Percentiles rank a stretch among this genome's conserved stretches.
Conservation (phyloP, 2,329 filamentous ascomycete species). For the Dothiorella sarmentorum region DNA sequence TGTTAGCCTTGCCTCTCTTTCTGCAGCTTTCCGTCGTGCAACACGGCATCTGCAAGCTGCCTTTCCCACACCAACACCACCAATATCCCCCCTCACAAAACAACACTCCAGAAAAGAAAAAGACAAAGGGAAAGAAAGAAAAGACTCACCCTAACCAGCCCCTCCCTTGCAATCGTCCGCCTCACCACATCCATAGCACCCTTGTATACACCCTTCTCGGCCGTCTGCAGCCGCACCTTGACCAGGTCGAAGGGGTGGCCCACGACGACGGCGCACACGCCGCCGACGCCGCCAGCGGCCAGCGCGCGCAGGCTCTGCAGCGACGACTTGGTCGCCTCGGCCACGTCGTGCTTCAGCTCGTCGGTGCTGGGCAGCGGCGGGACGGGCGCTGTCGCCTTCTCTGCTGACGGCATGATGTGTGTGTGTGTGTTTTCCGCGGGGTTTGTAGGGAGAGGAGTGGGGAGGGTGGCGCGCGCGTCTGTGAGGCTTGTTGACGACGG, state of each 20-base stretch:
- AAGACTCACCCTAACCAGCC: conserved; percentile 56
- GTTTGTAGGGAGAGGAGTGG: no score
- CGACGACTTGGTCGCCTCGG: conserved; percentile 50
- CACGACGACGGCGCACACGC: conserved; percentile 88
- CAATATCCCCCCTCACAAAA: background rate
- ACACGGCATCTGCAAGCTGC: background rate
- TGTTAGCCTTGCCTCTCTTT: background rate
- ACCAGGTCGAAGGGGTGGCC: conserved; percentile 95
- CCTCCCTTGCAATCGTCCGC: conserved; percentile 84
- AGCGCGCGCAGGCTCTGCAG: conserved; percentile 73
- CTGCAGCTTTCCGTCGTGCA: background rate
- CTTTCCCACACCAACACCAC: background rate
- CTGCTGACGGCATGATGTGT: background rate
- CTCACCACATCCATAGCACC: conserved; percentile 87
- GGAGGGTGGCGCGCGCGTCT: no score
- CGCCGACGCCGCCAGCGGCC: conserved; percentile 85
- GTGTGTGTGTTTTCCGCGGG: background rate
- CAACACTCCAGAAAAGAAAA: background rate
- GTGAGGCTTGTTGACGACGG: background rate
- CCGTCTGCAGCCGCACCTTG: conserved; percentile 95
- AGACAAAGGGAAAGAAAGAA: conserved; percentile 5
- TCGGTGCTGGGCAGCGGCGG: conserved; percentile 25
- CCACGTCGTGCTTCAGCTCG: conserved; percentile 53
- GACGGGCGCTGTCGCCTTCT: background rate
- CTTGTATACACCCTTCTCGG: conserved; percentile 87